These are phyloP conservation scores for Boletus pseudo-olivaceus DNA, from an alignment of 768 basidiomycete species.

Conservation along the genomic window DNA sequence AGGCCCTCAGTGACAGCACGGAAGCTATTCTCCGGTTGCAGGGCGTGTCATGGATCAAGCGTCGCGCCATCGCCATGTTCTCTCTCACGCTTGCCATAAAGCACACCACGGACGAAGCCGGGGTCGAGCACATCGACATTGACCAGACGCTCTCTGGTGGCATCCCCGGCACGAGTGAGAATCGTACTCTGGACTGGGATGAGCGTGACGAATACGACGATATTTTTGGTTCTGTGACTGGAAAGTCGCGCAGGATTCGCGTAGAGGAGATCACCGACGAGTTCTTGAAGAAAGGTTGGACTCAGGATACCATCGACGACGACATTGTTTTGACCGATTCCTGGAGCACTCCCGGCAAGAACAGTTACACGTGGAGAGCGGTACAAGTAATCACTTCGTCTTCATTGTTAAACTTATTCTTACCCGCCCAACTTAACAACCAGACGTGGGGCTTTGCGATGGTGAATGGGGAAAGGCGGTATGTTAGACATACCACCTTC, in stretches of 20 bases:
- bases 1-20: slow-evolving; percentile 54
- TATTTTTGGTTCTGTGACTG: slow-evolving; percentile 58
- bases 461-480: slow-evolving; percentile 55
- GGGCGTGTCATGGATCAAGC: slow-evolving; percentile 69
- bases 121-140: slow-evolving; percentile 63
- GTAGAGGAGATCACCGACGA: slow-evolving; percentile 45
- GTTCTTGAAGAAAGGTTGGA: slow-evolving; percentile 41
- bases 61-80: slow-evolving; percentile 55
- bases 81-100: slow-evolving; percentile 59
- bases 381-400: slow-evolving; percentile 46
- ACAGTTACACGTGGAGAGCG: slow-evolving; percentile 54
- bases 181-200: slow-evolving; percentile 54
- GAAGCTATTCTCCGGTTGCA: slow-evolving; percentile 67
- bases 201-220: slow-evolving; percentile 52
- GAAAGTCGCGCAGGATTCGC: slow-evolving; percentile 50
- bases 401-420: background rate
- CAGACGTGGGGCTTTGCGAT: slow-evolving; percentile 64
- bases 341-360: slow-evolving; percentile 63
- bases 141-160: slow-evolving; percentile 64
- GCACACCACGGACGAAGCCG: slow-evolving; percentile 59
- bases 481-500: slow-evolving; percentile 60
- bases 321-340: slow-evolving; percentile 37
- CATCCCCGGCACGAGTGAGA: slow-evolving; percentile 53
- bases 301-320: slow-evolving; percentile 36
- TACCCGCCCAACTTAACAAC: background rate